Conservation (phyloP, 768 basidiomycete genomes). For the Pulveroboletus sp. region DNA sequence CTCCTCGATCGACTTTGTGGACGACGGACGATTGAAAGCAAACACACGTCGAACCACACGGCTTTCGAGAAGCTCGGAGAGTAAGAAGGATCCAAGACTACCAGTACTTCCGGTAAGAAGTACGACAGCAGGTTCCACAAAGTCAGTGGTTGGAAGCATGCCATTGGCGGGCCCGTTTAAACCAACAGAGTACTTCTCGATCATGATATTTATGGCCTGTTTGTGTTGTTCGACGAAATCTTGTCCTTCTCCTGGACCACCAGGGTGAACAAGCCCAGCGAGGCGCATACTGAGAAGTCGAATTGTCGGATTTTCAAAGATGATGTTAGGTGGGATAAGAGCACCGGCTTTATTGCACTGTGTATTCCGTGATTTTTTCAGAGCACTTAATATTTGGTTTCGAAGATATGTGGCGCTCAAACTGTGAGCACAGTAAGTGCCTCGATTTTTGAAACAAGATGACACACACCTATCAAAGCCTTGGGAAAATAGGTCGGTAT, state of each 20-base stretch:
- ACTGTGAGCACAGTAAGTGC: constrained; percentile 1
- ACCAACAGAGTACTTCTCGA: constrained; percentile 35
- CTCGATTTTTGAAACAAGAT: background rate
- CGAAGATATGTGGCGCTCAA: constrained; percentile 25
- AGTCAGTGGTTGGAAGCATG: constrained; percentile 14
- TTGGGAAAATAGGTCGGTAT: constrained; percentile 25
- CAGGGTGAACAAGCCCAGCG: constrained; percentile 4
- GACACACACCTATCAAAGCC: constrained; percentile 33
- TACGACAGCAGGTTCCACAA: background rate
- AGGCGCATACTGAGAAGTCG: background rate
- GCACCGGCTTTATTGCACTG: constrained; percentile 18
- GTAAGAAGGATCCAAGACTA: constrained; percentile 38
- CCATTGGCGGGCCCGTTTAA: constrained; percentile 14
- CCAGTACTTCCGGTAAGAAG: constrained; percentile 44
- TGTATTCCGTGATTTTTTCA: constrained; percentile 27
- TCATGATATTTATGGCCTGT: constrained; percentile 32
- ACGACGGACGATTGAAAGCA: constrained; percentile 32
- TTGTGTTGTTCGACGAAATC: constrained; percentile 4
- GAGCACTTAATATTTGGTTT: constrained; percentile 8
- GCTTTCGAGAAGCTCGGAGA: constrained; percentile 30
- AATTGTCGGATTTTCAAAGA: constrained; percentile 38
- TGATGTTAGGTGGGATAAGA: constrained; percentile 27
- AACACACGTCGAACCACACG: too few species aligned
- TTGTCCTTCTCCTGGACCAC: background rate
- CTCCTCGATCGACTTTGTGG: constrained; percentile 8